Evolutionary conservation across 208 protist genomes (phyloP).

Genomic region (Leishmania amazonensis): DNA sequence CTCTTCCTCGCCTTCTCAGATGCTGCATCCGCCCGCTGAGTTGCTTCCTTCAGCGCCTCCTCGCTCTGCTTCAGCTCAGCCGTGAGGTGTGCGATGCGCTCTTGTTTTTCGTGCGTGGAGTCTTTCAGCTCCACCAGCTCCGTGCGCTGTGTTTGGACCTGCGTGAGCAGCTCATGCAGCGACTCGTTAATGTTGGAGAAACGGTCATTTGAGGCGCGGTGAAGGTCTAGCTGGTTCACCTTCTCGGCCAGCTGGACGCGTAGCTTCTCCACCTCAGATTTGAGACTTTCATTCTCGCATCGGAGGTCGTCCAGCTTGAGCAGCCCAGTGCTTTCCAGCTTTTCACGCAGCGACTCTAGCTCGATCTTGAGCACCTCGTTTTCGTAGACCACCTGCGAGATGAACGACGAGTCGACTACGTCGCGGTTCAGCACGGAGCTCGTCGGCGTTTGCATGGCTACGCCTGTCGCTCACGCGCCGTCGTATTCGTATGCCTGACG

Average conservation of each 20-base stretch:
- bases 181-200: constrained; percentile 55
- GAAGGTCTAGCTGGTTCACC: constrained; percentile 38
- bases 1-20: background rate
- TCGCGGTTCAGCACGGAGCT: constrained; percentile 42
- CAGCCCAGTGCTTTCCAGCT: constrained; percentile 39
- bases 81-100: constrained; percentile 29
- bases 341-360: constrained; percentile 30
- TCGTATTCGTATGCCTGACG: background rate
- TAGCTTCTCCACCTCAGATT: constrained; percentile 20
- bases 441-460: constrained; percentile 37
- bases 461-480: background rate
- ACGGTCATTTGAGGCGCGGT: constrained; percentile 37
- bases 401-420: constrained; percentile 11
- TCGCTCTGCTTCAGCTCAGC: constrained; percentile 27
- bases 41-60: constrained; percentile 8
- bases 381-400: constrained; percentile 48
- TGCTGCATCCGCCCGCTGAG: constrained; percentile 4
- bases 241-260: constrained; percentile 56
- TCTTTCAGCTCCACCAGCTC: constrained; percentile 41
- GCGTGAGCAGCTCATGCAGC: constrained; percentile 33
- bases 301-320: constrained; percentile 31
- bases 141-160: constrained; percentile 33
- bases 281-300: constrained; percentile 36
- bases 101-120: constrained; percentile 32
- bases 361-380: constrained; percentile 73